phyloP scores from a whole-genome alignment of 1,284 basidiomycete genomes.

The Fomitiporia mediterranea region DNA sequence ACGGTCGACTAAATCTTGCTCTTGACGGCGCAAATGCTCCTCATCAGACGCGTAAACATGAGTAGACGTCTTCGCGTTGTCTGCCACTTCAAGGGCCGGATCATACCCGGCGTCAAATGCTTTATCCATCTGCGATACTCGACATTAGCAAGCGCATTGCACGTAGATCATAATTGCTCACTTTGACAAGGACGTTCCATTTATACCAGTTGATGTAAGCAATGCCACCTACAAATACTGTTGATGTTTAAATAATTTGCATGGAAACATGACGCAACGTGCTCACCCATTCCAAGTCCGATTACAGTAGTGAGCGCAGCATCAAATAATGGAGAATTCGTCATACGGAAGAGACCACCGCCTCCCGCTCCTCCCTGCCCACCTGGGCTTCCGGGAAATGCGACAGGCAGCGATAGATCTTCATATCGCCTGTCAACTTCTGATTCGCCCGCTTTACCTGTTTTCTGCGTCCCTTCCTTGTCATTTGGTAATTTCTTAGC shows the following conservation, averaged over 20 bases:
- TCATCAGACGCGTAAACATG: slow-evolving; percentile 32
- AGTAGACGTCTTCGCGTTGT: slow-evolving; percentile 33
- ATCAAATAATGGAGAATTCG: slow-evolving; percentile 36
- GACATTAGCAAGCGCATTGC: slow-evolving; percentile 1
- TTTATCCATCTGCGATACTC: slow-evolving; percentile 48
- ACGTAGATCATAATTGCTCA: slow-evolving; percentile 30
- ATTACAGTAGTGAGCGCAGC: slow-evolving; percentile 55
- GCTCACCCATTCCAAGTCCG: slow-evolving; percentile 55
- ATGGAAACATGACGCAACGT: background rate
- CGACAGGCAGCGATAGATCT: slow-evolving; percentile 13
- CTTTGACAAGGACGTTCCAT: slow-evolving; percentile 72
- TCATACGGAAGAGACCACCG: slow-evolving; percentile 18
- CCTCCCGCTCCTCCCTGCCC: slow-evolving; percentile 17
- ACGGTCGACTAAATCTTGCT: slow-evolving; percentile 71
- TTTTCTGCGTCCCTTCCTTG: background rate
- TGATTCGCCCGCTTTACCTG: background rate
- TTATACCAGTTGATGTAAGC: slow-evolving; percentile 78
- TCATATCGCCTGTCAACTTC: slow-evolving; percentile 10
- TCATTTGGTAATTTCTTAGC: background rate
- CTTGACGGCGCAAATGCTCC: slow-evolving; percentile 60
- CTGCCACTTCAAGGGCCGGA: slow-evolving; percentile 72
- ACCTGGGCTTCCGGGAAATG: slow-evolving; percentile 17
- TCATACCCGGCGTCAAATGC: slow-evolving; percentile 68
- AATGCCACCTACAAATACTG: slow-evolving; percentile 67
- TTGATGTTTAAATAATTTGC: slow-evolving; percentile 6